Conservation (phyloP, 2,329 filamentous ascomycete species). For the Cadophora malorum region DNA sequence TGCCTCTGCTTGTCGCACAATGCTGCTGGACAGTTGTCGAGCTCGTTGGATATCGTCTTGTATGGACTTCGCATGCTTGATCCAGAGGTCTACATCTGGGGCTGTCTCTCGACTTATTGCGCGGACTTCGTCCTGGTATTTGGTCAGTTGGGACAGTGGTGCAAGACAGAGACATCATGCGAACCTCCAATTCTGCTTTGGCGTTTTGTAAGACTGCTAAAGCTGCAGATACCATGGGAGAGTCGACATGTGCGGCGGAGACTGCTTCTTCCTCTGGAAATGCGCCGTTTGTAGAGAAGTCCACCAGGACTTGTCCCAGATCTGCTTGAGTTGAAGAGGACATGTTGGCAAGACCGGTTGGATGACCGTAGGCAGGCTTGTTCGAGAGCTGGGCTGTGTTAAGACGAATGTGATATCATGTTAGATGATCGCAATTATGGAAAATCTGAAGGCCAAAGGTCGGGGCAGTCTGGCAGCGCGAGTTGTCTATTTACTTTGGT, state of each 20-base stretch:
- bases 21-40: constrained; percentile 78
- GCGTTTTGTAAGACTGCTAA: constrained; percentile 51
- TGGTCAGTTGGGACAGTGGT: constrained; percentile 23
- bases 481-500: not conserved
- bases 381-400: not conserved
- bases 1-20: constrained; percentile 77
- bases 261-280: constrained; percentile 56
- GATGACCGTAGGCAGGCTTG: not conserved
- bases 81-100: constrained; percentile 85
- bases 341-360: constrained; percentile 34
- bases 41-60: constrained; percentile 86
- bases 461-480: not conserved
- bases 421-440: not conserved
- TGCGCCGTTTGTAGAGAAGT: constrained; percentile 59
- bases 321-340: constrained; percentile 30
- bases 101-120: constrained; percentile 77
- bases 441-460: not conserved
- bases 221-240: constrained; percentile 49
- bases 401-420: not conserved
- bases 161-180: constrained; percentile 12
- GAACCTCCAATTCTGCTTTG: constrained; percentile 54
- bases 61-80: constrained; percentile 80
- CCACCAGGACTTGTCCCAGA: constrained; percentile 66
- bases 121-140: constrained; percentile 64
- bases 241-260: constrained; percentile 42